Base-by-base conservation (phyloP, 208 protist genomes). In the Trypanosoma congolense region DNA sequence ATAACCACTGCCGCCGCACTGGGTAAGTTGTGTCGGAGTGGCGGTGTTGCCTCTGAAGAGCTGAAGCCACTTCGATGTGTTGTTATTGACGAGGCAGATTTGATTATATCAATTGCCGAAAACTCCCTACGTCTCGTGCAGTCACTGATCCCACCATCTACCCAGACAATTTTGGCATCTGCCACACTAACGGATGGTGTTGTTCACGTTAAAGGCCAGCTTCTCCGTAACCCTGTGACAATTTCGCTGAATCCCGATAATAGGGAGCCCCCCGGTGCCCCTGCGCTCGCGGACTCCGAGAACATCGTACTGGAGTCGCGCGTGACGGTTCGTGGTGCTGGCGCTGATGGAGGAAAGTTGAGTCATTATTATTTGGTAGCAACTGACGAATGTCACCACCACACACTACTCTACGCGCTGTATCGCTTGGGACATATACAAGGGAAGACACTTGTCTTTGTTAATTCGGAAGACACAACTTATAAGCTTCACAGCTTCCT, bases 401-500 rank as follows among this genome's bases (percentile, higher is more conserved):
- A 96, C 78, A 96, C 95, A 2, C 65, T 98, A n/a, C 69, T 98
- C n/a, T 98, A 93, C 62, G 73, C 82, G 8, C 75, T 98, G 18
- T 86, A 98, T 53, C 90, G 90, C 73, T 80, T 98, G 29, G 71
- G 81, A 18, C 80, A 97, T 41, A 88, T 98, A 43, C 71, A 74
- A 21, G 96, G 96, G 26, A 98, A 98, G 64, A 95, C 92, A 21
- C 78, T 99, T 44, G 88, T 99, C 48, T 99, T 99, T 66, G 95
- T 98, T 40, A 97, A 97, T 51, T 62, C 83, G 19, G 90, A 97
- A 38, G 84, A 98, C 31, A 62, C 75, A 19, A 97, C 89, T 58
- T 98, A 98, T 80, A 75, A 78, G 24, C 67, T 98, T 24, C 93
- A 97, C 67, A 85, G 98, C 60, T 99, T 98, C 65, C 79, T 99